Base-by-base conservation (phyloP, 164 flowering plant species). In the Nymphaea thermarum region DNA sequence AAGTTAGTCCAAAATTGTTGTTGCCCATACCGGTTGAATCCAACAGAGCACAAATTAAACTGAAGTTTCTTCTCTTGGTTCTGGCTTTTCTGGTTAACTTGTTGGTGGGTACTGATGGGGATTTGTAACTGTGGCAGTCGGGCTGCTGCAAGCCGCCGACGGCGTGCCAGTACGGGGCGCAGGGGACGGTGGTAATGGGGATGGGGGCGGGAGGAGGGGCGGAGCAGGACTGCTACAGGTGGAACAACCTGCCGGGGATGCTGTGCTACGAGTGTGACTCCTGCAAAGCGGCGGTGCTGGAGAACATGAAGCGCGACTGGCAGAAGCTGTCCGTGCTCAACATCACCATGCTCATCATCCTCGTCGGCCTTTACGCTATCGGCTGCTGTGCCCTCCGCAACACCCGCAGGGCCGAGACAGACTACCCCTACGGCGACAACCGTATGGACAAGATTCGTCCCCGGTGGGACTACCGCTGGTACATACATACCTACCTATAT, bases 71-170 rank as follows among this genome's bases (percentile, higher is more conserved):
- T 25, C 36, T 25, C 36, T 25, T 25, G 36, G 36, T 25, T 25
- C 36, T 25, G 36, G 36, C 36, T 25, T 25, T 25, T 25, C 36
- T 25, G 36, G 36, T 25, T 25, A 25, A 25, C 36, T 25, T 25
- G 36, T 25, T 25, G 36, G 36, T 25, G 36, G 36, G 36, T 25
- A 25, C 36, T 25, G 36, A 25, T 25, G 36, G 36, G 60, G 60
- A 8, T 55, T 25, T 25, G 36, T 25, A 7, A 6, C 12, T 62
- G 63, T 1, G 80, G 80, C 84, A 94, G 99, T 95, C 98, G 3
- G 99, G 99, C 0, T 95, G 98, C 69, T 95, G 99, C 80, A 95
- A 92, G 83, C 99, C 96, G 5, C 97, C 98, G 59, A 92, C 94
- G 0, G 57, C 85, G 42, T 95, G 99, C 83, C 77, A 72, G 57